A percentile compares a stretch with the other conserved stretches of the same genome.
Conservation (phyloP, 768 basidiomycete species). For the Naganishia randhawae region DNA sequence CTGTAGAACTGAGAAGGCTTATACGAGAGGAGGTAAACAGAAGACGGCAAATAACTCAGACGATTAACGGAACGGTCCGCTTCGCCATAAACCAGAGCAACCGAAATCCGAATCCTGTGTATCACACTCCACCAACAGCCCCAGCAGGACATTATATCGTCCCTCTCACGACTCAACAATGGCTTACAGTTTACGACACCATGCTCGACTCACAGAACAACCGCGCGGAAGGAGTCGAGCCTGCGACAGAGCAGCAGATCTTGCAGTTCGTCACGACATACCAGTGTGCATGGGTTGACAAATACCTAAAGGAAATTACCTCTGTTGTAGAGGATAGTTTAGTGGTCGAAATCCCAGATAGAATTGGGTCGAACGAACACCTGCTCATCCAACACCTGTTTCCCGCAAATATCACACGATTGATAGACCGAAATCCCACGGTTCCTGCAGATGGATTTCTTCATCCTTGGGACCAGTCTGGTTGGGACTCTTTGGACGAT, state of each 20-base stretch:
- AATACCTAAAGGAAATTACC: background rate
- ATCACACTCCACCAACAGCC: background rate
- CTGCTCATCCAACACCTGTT: background rate
- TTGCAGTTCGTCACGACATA: background rate
- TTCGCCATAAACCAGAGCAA: background rate
- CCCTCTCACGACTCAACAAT: background rate
- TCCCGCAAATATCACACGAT: background rate
- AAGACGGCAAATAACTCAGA: background rate
- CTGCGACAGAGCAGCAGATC: background rate
- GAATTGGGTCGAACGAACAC: background rate
- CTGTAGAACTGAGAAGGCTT: background rate
- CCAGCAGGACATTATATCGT: background rate
- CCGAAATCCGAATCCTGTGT: background rate
- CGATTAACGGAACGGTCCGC: background rate
- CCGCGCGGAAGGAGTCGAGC: background rate
- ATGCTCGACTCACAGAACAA: background rate
- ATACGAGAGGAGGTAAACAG: background rate
- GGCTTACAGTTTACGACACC: background rate
- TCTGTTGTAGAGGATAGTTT: background rate
- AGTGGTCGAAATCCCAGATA: background rate
- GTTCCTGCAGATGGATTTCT: background rate
- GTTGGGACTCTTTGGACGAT: background rate
- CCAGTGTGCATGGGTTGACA: background rate
- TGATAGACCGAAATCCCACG: background rate
- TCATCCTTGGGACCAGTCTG: background rate